A percentile compares a stretch with the other conserved stretches of the same genome.
These are phyloP conservation scores for Taphrina flavorubra DNA, from an alignment of 1,139 yeast species.

Conservation along the genomic window DNA sequence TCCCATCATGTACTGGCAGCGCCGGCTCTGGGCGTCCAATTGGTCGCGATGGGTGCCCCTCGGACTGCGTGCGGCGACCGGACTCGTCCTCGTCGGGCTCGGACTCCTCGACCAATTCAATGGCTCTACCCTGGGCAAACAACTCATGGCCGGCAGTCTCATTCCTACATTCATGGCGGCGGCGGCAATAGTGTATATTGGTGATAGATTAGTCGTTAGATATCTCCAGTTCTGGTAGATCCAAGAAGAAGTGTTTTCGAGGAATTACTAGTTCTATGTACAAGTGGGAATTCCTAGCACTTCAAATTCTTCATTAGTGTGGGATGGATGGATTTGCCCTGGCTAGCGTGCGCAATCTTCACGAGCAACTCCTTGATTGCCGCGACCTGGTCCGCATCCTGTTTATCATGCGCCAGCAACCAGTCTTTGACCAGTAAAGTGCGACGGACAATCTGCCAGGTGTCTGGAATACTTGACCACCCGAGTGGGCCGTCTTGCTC, in stretches of 20 bases:
- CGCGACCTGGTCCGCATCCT: not conserved
- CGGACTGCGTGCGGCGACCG: conserved; percentile 9
- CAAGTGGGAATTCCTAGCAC: not conserved
- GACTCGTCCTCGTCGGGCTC: conserved; percentile 21
- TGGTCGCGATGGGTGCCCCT: conserved; percentile 33
- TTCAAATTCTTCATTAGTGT: not conserved
- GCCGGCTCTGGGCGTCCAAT: conserved; percentile 20
- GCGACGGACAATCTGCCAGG: conserved; percentile 17
- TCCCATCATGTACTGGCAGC: conserved; percentile 38
- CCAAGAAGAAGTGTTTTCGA: not conserved
- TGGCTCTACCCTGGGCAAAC: conserved; percentile 1
- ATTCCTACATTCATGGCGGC: conserved; percentile 29
- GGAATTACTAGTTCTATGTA: not conserved
- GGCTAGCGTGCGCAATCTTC: not conserved
- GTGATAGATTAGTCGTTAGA: conserved; percentile 21
- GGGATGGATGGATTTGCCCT: conserved; percentile 8
- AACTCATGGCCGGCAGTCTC: conserved; percentile 11
- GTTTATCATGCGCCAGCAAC: not conserved
- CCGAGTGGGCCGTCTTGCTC: conserved; percentile 24
- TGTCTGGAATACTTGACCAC: conserved; percentile 19
- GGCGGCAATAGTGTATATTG: not conserved
- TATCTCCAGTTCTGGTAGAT: conserved; percentile 13
- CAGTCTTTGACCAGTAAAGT: conserved; percentile 15
- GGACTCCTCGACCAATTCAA: conserved; percentile 17
- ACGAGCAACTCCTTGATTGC: not conserved